Percentiles rank a stretch among this genome's conserved stretches.
Conservation (phyloP, 1,139 yeast species). For the Taiozyma onychis region DNA sequence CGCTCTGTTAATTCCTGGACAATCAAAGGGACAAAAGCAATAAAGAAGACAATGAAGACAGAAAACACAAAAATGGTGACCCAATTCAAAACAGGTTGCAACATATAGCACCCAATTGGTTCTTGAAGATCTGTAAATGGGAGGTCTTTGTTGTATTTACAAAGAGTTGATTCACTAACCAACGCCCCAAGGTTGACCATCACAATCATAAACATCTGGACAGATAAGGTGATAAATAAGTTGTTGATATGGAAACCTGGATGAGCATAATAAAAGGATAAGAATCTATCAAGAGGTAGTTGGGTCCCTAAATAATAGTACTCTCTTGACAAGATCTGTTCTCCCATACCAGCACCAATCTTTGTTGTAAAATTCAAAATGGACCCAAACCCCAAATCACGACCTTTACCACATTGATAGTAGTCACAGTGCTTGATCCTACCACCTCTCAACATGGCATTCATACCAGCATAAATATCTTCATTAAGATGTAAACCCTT, state of each 20-base stretch:
- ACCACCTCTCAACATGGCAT: slow-evolving; percentile 76
- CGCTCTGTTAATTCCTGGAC: slow-evolving; percentile 78
- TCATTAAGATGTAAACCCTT: slow-evolving; percentile 82
- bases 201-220: slow-evolving; percentile 64
- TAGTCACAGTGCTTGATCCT: slow-evolving; percentile 84
- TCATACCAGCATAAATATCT: slow-evolving; percentile 91
- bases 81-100: slow-evolving; percentile 76
- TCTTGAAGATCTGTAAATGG: slow-evolving; percentile 55
- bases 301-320: slow-evolving; percentile 78
- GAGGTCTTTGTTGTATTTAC: slow-evolving; percentile 46
- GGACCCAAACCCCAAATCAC: slow-evolving; percentile 84
- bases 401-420: slow-evolving; percentile 87
- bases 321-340: slow-evolving; percentile 79
- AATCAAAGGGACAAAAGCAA: slow-evolving; percentile 73
- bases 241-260: slow-evolving; percentile 89
- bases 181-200: slow-evolving; percentile 65
- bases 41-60: slow-evolving; percentile 76
- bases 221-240: slow-evolving; percentile 68
- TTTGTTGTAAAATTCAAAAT: slow-evolving; percentile 81
- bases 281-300: slow-evolving; percentile 71
- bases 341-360: slow-evolving; percentile 96
- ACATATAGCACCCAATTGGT: slow-evolving; percentile 73
- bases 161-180: slow-evolving; percentile 51
- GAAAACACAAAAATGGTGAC: slow-evolving; percentile 75
- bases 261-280: slow-evolving; percentile 86